Percentiles rank a stretch among this genome's conserved stretches.
phyloP scores from a whole-genome alignment of 176 grass and related monocot species.

The Elaeis guineensis region DNA sequence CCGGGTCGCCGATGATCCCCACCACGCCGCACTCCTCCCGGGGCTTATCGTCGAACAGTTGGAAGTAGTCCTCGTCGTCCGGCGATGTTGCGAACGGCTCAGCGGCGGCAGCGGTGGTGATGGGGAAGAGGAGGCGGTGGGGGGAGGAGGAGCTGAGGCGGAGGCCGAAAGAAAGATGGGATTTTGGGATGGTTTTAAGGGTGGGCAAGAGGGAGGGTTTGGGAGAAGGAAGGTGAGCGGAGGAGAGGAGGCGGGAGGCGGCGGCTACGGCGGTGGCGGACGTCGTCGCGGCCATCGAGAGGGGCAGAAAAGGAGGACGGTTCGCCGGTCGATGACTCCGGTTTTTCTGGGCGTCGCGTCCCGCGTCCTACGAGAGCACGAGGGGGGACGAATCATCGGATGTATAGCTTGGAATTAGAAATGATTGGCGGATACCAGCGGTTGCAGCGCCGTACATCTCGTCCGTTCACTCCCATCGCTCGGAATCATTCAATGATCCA shows the following conservation, averaged over 20 bases:
- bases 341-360: too few relatives aligned
- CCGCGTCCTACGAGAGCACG: too few relatives aligned
- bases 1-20: slow-evolving; percentile 72
- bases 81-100: slow-evolving; percentile 25
- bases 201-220: background rate
- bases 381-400: too few relatives aligned
- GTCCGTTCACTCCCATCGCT: too few relatives aligned
- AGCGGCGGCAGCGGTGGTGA: background rate
- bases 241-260: slow-evolving; percentile 20
- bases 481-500: too few relatives aligned
- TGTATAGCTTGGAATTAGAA: too few relatives aligned
- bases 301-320: slow-evolving; percentile 2
- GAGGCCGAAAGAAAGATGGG: slow-evolving; percentile 6
- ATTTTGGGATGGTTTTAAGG: background rate
- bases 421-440: too few relatives aligned
- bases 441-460: too few relatives aligned
- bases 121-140: background rate
- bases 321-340: too few relatives aligned
- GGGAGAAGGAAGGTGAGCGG: background rate
- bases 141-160: slow-evolving; percentile 4
- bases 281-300: slow-evolving; percentile 3
- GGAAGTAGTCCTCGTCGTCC: background rate
- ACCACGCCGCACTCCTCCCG: slow-evolving; percentile 94
- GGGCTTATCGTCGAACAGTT: slow-evolving; percentile 42
- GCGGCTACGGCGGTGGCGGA: slow-evolving; percentile 9